Conservation (phyloP, 805 yeast genomes). For the Metschnikowia rubicola region DNA sequence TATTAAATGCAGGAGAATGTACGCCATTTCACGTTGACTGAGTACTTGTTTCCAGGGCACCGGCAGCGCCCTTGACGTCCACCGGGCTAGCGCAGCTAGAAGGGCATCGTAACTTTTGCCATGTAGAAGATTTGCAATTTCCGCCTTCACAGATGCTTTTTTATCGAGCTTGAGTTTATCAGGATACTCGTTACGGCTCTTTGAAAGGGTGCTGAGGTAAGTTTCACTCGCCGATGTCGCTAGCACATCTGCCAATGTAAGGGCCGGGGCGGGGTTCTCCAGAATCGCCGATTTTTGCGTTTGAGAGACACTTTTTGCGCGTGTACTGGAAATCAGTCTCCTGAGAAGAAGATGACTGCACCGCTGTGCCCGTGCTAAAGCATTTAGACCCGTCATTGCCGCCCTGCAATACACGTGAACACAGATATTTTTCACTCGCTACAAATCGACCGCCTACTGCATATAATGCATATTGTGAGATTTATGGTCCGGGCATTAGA, state of each 20-base stretch:
- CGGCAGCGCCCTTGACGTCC: constrained; percentile 11
- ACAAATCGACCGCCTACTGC: neutral
- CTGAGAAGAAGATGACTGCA: neutral
- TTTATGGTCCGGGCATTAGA: neutral
- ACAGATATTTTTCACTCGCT: too few relatives aligned
- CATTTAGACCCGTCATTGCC: neutral
- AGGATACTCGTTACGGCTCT: neutral
- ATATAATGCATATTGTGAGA: neutral
- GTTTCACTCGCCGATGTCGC: neutral
- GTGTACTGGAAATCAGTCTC: neutral
- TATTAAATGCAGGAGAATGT: constrained; percentile 11
- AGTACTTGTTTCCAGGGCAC: constrained; percentile 11
- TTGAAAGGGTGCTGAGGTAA: neutral
- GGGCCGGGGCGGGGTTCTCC: neutral
- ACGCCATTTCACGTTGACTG: constrained; percentile 12
- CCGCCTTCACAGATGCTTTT: neutral
- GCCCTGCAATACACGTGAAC: neutral
- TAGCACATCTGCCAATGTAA: neutral
- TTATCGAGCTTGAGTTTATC: neutral
- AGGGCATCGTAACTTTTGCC: constrained; percentile 7
- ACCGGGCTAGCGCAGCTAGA: constrained; percentile 7
- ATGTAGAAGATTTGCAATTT: constrained; percentile 10
- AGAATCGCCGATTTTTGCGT: neutral
- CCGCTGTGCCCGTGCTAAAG: neutral
- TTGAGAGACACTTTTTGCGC: neutral